A percentile compares a stretch with the other conserved stretches of the same genome.
Conservation (phyloP, 495 filamentous ascomycete species). For the Elaphomyces granulatus region DNA sequence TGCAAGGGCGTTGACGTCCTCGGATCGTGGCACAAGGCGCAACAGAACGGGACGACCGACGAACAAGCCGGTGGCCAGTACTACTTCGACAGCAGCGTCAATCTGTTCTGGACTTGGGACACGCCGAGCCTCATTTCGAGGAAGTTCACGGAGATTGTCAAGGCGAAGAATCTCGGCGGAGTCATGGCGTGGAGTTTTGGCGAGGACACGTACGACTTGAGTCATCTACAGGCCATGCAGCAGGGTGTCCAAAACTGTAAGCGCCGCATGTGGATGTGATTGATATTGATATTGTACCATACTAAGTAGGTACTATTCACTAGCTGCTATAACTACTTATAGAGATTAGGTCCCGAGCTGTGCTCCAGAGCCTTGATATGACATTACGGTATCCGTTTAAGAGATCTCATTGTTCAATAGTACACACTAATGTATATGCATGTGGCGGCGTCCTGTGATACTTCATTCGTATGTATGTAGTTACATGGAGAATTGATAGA, state of each 20-base stretch:
- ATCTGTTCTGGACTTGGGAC: slow-evolving; percentile 67
- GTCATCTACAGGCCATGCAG: slow-evolving; percentile 48
- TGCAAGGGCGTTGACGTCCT: slow-evolving; percentile 28
- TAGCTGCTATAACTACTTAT: too few relatives aligned
- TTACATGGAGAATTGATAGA: too few relatives aligned
- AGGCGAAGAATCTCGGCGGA: slow-evolving; percentile 45
- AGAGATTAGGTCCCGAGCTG: too few relatives aligned
- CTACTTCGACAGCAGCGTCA: slow-evolving; percentile 45
- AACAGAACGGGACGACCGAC: slow-evolving; percentile 41
- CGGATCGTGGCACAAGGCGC: slow-evolving; percentile 34
- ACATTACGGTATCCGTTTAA: too few relatives aligned
- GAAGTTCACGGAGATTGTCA: slow-evolving; percentile 50
- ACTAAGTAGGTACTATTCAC: too few relatives aligned
- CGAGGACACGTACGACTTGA: slow-evolving; percentile 42
- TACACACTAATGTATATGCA: too few relatives aligned
- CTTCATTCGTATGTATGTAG: too few relatives aligned
- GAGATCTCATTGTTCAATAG: too few relatives aligned
- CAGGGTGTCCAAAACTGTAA: slow-evolving; percentile 25
- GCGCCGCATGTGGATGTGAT: too few relatives aligned
- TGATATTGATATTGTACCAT: too few relatives aligned
- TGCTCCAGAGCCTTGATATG: too few relatives aligned
- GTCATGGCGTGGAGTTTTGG: slow-evolving; percentile 64
- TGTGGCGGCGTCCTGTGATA: too few relatives aligned
- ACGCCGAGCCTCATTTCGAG: slow-evolving; percentile 43
- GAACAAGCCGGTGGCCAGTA: slow-evolving; percentile 48